Percentiles rank a stretch among this genome's conserved stretches.
phyloP scores from a whole-genome alignment of 2,329 filamentous ascomycete genomes.

The Fusarium begoniae region DNA sequence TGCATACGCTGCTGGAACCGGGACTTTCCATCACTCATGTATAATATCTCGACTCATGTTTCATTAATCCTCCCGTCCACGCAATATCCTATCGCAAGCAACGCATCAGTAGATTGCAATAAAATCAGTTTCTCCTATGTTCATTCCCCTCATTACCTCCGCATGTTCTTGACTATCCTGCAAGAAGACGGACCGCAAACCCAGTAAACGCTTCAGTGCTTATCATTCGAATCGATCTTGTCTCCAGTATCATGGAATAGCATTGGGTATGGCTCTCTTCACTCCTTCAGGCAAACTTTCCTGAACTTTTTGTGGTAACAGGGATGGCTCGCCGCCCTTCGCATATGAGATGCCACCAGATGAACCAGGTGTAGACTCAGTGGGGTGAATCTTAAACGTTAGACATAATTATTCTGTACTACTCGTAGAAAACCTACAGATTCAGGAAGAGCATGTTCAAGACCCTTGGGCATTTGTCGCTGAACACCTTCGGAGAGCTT shows the following conservation, averaged over 20 bases:
- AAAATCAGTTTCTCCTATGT: neutral
- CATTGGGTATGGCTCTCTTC: conserved; percentile 33
- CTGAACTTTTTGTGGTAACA: conserved; percentile 37
- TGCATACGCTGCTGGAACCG: neutral
- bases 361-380: conserved; percentile 19
- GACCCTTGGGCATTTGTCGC: conserved; percentile 16
- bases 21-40: neutral
- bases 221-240: neutral
- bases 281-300: conserved; percentile 37
- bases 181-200: too few species aligned
- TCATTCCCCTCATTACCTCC: neutral
- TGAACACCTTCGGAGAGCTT: conserved; percentile 31
- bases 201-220: neutral
- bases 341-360: conserved; percentile 32
- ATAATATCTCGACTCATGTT: neutral
- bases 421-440: conserved; percentile 1
- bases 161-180: neutral
- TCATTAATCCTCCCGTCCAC: neutral
- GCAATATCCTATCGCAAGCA: neutral
- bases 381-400: conserved; percentile 33
- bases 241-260: conserved; percentile 38
- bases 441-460: conserved; percentile 36
- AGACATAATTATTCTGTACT: neutral
- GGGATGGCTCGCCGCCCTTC: conserved; percentile 28
- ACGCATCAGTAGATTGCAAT: neutral